phyloP scores from a whole-genome alignment of 169 alveolate genomes.

The Plasmodium vinckei region DNA sequence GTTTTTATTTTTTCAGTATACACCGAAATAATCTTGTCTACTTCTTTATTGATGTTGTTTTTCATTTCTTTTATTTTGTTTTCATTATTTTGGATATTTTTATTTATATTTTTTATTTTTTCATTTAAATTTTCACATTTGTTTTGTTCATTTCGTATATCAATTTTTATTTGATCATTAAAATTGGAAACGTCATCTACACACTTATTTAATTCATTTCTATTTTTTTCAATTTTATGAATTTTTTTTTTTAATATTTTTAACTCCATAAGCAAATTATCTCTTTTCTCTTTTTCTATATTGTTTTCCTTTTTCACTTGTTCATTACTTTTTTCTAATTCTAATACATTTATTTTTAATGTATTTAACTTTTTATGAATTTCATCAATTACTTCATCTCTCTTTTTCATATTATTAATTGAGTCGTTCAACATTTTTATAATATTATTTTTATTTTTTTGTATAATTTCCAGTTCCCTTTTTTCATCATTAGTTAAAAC shows the following conservation, averaged over 20 bases:
- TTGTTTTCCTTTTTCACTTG: constrained; percentile 7
- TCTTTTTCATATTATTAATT: constrained; percentile 30
- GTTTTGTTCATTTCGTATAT: constrained; percentile 36
- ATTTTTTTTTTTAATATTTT: constrained; percentile 29
- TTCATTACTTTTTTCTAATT: constrained; percentile 30
- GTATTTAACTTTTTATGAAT: constrained; percentile 36
- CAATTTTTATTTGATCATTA: constrained; percentile 12
- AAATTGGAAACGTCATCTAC: neutral
- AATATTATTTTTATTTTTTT: constrained; percentile 25
- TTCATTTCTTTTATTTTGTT: constrained; percentile 43
- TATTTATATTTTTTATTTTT: constrained; percentile 42
- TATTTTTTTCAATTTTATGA: neutral
- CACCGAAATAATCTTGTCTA: constrained; percentile 38
- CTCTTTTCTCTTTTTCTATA: constrained; percentile 48
- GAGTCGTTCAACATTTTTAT: constrained; percentile 41
- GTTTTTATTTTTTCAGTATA: constrained; percentile 66
- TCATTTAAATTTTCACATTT: constrained; percentile 4
- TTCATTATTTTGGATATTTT: constrained; percentile 13
- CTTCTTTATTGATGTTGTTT: constrained; percentile 51
- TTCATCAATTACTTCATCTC: constrained; percentile 61
- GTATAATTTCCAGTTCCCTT: neutral
- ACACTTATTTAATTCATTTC: constrained; percentile 6
- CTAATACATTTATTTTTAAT: constrained; percentile 19
- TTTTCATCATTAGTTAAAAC: constrained; percentile 44
- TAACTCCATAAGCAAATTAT: constrained; percentile 20